A percentile compares a stretch with the other conserved stretches of the same genome.
Evolutionary conservation across 2,329 filamentous ascomycete genomes (phyloP).

Genomic region (Fusarium ambrosium): DNA sequence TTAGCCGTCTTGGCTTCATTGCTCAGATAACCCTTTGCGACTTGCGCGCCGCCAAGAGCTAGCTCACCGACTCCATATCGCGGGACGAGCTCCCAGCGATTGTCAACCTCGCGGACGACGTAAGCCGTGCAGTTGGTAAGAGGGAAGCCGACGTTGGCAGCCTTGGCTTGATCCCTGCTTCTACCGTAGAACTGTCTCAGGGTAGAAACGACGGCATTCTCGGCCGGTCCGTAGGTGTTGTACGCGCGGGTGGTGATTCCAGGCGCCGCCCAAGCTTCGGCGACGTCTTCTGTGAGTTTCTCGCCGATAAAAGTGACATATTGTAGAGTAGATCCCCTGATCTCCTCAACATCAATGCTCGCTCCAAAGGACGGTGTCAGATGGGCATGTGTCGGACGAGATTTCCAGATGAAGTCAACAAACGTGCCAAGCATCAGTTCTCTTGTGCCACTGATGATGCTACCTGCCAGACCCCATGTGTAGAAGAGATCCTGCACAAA

Average conservation of each 20-base stretch:
- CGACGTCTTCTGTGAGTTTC: conserved; percentile 30
- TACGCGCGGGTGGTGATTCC: conserved; percentile 22
- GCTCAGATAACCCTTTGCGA: conserved; percentile 22
- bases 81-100: conserved; percentile 30
- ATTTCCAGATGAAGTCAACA: conserved; percentile 28
- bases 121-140: conserved; percentile 23
- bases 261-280: conserved; percentile 23
- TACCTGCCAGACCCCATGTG: conserved; percentile 20
- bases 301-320: conserved; percentile 29
- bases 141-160: conserved; percentile 28
- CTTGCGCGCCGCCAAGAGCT: conserved; percentile 21
- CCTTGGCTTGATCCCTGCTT: conserved; percentile 20
- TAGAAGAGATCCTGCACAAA: conserved; percentile 31
- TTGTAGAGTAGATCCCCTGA: conserved; percentile 20
- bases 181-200: conserved; percentile 25
- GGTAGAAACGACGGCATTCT: conserved; percentile 30
- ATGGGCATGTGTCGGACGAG: conserved; percentile 24
- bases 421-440: conserved; percentile 28
- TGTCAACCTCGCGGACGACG: conserved; percentile 25
- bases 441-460: conserved; percentile 19
- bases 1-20: conserved; percentile 31
- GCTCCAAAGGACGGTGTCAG: conserved; percentile 30
- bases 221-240: conserved; percentile 23
- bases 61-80: conserved; percentile 30
- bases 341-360: conserved; percentile 19